Base-by-base conservation (phyloP, 2,329 filamentous ascomycete genomes). In the Fusarium floridanum region DNA sequence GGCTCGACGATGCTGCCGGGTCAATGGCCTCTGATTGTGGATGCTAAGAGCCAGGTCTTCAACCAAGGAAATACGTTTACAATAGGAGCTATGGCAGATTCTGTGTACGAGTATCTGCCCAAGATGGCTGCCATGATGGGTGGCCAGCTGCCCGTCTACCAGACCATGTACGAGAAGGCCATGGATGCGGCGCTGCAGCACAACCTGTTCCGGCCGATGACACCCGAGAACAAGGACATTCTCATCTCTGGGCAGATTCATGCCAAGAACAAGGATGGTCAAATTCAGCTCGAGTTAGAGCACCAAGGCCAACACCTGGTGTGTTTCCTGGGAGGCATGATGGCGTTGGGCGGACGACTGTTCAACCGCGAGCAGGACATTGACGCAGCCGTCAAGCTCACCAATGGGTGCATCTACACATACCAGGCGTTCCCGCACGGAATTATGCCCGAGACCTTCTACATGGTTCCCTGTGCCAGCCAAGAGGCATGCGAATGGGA, bases 91-190 rank as follows among this genome's bases (percentile, higher is more conserved):
- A 81, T 86, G 71, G 83, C 81, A n/a, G 85, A 88, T 67, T 87
- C 80, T 85, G 85, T 74, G 71, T 97, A 97, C 83, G 95, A 97
- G 83, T 97, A 97, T 79, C 88, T 97, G 24, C 92, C 97, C 82
- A 98, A 97, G 86, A 97, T 97, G 94, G 97, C 92, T 76, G 75
- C 79, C 59, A 84, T 93, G 2, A 86, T 93, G 1, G 88, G 90
- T 29, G 91, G 91, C 4, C 82, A 84, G 8, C 82, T 87, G 20
- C 60, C 88, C 27, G 80, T 89, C 68, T 93, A 93, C 78, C 84
- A 85, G 55, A 83, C 80, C 43, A 89, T 93, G 85, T 81, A 93
- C 79, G 84, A 88, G 66, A 83, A 81, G 17, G 87, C 89, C 20
- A 87, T 91, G 53, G 85, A 89, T n/a, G 83, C 87, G 0, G 88